phyloP scores from a whole-genome alignment of 768 basidiomycete genomes.

The Tulasnella calospora region DNA sequence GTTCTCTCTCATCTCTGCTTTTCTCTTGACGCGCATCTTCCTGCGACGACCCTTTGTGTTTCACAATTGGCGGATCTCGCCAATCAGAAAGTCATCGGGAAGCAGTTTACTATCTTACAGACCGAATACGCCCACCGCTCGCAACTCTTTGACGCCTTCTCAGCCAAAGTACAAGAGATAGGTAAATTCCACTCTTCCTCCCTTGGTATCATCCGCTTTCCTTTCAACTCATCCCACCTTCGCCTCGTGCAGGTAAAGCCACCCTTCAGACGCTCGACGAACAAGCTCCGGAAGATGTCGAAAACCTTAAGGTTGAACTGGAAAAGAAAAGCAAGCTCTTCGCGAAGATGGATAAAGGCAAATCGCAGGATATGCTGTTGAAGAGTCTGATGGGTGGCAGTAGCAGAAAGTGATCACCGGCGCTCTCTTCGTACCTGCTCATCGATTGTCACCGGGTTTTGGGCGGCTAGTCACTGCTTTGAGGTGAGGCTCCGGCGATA shows the following conservation, averaged over 20 bases:
- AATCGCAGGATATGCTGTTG: conserved; percentile 9
- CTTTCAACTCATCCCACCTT: background rate
- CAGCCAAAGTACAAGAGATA: background rate
- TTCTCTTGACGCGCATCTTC: background rate
- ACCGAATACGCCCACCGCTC: conserved; percentile 13
- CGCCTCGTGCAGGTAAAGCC: background rate
- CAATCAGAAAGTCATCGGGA: background rate
- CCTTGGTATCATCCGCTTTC: background rate
- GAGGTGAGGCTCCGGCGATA: background rate
- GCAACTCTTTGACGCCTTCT: background rate
- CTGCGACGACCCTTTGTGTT: background rate
- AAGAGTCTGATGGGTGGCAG: conserved; percentile 8
- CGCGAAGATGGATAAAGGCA: conserved; percentile 3
- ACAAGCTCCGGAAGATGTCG: background rate
- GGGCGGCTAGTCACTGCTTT: background rate
- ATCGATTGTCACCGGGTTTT: background rate
- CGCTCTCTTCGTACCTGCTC: background rate
- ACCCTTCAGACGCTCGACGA: background rate
- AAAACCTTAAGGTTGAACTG: background rate
- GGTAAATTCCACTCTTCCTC: conserved; percentile 2
- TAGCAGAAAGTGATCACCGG: background rate
- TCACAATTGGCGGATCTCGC: background rate
- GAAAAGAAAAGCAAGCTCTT: conserved; percentile 10
- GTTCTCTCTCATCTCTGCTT: background rate
- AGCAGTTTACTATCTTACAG: background rate